Evolutionary conservation across 805 yeast genomes (phyloP).

Genomic region (Barnettozyma salicaria): DNA sequence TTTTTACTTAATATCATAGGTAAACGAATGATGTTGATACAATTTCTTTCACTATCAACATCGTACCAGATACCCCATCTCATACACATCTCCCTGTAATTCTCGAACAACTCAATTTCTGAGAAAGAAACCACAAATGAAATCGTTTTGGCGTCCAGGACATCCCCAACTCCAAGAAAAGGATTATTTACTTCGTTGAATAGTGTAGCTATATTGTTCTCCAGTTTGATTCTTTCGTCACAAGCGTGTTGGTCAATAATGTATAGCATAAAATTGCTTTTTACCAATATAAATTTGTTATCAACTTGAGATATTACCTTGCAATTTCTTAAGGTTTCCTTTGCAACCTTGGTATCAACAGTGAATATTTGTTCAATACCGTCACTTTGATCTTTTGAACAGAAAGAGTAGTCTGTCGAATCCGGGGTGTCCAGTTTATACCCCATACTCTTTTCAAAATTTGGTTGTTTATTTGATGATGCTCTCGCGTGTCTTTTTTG

Average conservation of each 20-base stretch:
- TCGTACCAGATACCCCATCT: conserved; percentile 41
- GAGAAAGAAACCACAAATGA: conserved; percentile 18
- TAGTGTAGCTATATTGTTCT: conserved; percentile 37
- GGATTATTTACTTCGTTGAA: conserved; percentile 27
- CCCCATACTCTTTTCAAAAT: conserved; percentile 1
- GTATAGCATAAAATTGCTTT: conserved; percentile 26
- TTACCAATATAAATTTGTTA: conserved; percentile 53
- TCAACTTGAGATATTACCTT: conserved; percentile 54
- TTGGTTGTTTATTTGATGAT: too few relatives aligned
- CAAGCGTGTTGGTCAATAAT: conserved; percentile 80
- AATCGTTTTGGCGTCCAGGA: conserved; percentile 11
- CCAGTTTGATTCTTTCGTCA: conserved; percentile 69
- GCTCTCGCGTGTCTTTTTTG: too few relatives aligned
- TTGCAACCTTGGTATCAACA: conserved; percentile 11
- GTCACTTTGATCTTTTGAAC: neutral
- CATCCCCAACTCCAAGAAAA: conserved; percentile 13
- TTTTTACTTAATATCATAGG: conserved; percentile 39
- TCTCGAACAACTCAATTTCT: conserved; percentile 31
- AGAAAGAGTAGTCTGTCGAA: too few relatives aligned
- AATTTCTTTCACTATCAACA: neutral
- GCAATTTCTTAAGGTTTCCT: conserved; percentile 21
- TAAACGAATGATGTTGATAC: conserved; percentile 33
- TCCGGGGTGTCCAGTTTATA: too few relatives aligned
- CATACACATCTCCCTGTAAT: conserved; percentile 27
- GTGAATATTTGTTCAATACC: conserved; percentile 8